Conservation (phyloP, 2,329 filamentous ascomycete genomes). For the Fusarium falciforme region DNA sequence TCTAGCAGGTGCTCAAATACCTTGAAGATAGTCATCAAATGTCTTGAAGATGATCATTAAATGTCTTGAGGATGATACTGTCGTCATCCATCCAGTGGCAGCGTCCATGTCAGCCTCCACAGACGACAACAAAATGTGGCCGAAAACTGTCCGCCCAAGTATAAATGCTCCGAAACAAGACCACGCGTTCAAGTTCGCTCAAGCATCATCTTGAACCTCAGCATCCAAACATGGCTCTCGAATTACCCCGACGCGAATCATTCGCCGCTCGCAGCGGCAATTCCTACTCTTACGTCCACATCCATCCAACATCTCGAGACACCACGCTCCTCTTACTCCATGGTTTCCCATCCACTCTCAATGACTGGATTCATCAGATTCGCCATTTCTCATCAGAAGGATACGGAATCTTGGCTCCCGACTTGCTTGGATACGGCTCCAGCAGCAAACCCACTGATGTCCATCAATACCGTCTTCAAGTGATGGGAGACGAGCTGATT, state of each 20-base stretch:
- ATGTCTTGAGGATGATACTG: neutral
- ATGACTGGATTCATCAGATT: slow-evolving; percentile 57
- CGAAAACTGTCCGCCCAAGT: slow-evolving; percentile 41
- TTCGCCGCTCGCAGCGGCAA: slow-evolving; percentile 36
- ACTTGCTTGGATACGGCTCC: slow-evolving; percentile 54
- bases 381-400: slow-evolving; percentile 47
- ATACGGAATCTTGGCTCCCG: slow-evolving; percentile 56
- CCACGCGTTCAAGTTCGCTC: neutral
- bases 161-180: slow-evolving; percentile 17
- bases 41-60: too few species aligned
- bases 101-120: neutral
- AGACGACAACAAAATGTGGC: slow-evolving; percentile 32
- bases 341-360: slow-evolving; percentile 59
- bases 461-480: slow-evolving; percentile 46
- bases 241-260: neutral
- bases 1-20: neutral
- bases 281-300: slow-evolving; percentile 47
- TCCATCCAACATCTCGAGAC: slow-evolving; percentile 23
- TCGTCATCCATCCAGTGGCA: neutral
- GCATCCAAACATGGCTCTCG: slow-evolving; percentile 8
- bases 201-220: neutral
- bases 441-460: slow-evolving; percentile 48
- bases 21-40: neutral
- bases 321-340: slow-evolving; percentile 60
- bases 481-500: slow-evolving; percentile 48